Base-by-base conservation (phyloP, 2,329 filamentous ascomycete genomes). In the Trichothecium roseum region DNA sequence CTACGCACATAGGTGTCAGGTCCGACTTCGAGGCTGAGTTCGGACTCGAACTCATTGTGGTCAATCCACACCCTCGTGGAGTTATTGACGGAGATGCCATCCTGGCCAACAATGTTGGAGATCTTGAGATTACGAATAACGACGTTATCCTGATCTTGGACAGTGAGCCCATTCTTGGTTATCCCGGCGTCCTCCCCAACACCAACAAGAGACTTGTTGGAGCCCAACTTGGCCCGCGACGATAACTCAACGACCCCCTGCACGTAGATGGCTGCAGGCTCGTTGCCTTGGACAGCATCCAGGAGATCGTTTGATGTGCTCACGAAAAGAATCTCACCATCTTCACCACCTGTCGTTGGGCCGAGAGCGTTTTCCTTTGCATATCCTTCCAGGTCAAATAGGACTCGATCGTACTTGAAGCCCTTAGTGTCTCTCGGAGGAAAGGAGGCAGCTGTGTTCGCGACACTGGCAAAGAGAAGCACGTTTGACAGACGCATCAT, bases 11-110 rank as follows among this genome's bases (percentile, higher is more conserved):
- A 63, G 28, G 48, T 44, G 29, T 64, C 61, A 1, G 62, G 59
- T 0, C 61, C 61, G 4, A 52, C 40, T 28, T 47, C 43, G 8
- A 65, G 52, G 29, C 37, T 35, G 24, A 39, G 33, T 24, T 65
- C 60, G 2, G 55, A 61, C n/a, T 52, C 45, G 41, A 68, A 65
- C 43, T 68, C 64, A 32, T 63, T 64, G 43, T 68, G 64, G 34
- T 68, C 64, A 17, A 68, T 48, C 64, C 64, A 68, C 1, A 67
- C 58, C 3, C 63, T 49, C 2, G 61, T 67, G 18, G 57, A 55
- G 49, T 64, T 61, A n/a, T 57, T 54, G 26, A 66, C 55, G 4
- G 57, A 61, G 37, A 68, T 61, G 40, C 54, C 53, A 37, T 68
- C 64, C 13, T 58, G 56, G 32, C 54, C 60, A 4, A 54, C 30